phyloP scores from a whole-genome alignment of 23 red algal species.

The Agarophyton chilense region DNA sequence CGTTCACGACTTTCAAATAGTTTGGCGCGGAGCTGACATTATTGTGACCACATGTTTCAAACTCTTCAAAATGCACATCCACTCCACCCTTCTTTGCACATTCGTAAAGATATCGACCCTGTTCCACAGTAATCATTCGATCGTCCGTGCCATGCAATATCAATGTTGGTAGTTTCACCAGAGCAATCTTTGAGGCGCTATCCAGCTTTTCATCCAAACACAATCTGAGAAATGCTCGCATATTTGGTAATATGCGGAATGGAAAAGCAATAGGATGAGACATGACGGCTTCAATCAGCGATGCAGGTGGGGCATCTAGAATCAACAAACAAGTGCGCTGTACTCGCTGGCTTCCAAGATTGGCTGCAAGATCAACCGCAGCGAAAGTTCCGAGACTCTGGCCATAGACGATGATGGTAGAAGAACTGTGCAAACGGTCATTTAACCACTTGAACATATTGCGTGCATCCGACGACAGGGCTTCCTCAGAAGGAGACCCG shows the following conservation, averaged over 20 bases:
- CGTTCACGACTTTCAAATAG: conserved; percentile 38
- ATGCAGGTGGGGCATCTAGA: conserved; percentile 67
- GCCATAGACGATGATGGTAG: conserved; percentile 64
- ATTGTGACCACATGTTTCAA: conserved; percentile 39
- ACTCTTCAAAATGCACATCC: conserved; percentile 47
- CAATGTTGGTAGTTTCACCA: conserved; percentile 29
- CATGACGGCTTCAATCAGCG: conserved; percentile 57
- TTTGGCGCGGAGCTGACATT: conserved; percentile 58
- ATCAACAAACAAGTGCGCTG: conserved; percentile 3
- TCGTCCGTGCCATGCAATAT: conserved; percentile 67
- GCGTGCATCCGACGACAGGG: conserved; percentile 39
- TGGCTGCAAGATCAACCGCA: conserved; percentile 57
- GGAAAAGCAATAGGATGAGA: conserved; percentile 47
- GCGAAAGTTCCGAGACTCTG: conserved; percentile 77
- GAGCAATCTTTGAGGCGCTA: conserved; percentile 12
- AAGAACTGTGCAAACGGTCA: conserved; percentile 14
- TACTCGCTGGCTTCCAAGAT: not conserved
- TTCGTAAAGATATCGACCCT: conserved; percentile 46
- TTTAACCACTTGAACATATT: conserved; percentile 49
- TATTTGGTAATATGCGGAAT: conserved; percentile 39
- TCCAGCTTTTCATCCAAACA: conserved; percentile 37
- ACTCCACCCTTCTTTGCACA: conserved; percentile 35
- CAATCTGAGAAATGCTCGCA: conserved; percentile 34
- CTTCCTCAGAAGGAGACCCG: conserved; percentile 21
- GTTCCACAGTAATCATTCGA: conserved; percentile 38